Conservation (phyloP, 164 flowering plant genomes). For the Aristolochia contorta region DNA sequence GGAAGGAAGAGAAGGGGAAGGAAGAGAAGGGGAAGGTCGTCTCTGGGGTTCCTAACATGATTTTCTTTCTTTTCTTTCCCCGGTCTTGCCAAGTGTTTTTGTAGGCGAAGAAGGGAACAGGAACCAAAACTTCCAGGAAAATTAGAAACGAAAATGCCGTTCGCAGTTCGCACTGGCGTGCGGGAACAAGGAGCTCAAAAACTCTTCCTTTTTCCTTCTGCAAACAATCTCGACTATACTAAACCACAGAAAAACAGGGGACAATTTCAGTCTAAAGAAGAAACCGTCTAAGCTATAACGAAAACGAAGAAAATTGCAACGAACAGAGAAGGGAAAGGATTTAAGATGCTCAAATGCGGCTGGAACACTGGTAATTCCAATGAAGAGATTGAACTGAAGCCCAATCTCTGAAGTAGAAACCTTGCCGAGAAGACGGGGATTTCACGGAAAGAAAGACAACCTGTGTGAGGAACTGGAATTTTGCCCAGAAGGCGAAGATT, state of each 20-base stretch:
- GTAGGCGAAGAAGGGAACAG: background rate
- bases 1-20: conserved; percentile 4
- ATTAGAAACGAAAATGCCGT: too few relatives aligned
- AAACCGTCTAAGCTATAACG: background rate
- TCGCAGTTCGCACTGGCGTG: background rate
- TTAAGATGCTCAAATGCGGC: background rate
- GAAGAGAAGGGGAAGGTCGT: conserved; percentile 9
- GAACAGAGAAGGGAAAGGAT: background rate
- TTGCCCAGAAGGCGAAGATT: background rate
- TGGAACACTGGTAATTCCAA: background rate
- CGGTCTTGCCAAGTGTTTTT: background rate
- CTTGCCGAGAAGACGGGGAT: background rate
- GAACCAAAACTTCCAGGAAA: background rate
- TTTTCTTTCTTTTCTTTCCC: background rate
- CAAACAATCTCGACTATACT: too few relatives aligned
- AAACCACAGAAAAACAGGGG: background rate
- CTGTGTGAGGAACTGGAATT: background rate
- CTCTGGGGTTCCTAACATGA: conserved; percentile 25
- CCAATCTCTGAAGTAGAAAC: background rate
- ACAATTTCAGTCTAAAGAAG: background rate
- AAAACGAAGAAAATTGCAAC: background rate
- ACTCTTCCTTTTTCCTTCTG: conserved; percentile 1
- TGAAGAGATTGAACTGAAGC: background rate
- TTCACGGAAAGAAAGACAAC: background rate
- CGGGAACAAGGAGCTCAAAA: background rate